Evolutionary conservation across 306 rosid genomes (phyloP).

Genomic region (Citrullus colocynthis): DNA sequence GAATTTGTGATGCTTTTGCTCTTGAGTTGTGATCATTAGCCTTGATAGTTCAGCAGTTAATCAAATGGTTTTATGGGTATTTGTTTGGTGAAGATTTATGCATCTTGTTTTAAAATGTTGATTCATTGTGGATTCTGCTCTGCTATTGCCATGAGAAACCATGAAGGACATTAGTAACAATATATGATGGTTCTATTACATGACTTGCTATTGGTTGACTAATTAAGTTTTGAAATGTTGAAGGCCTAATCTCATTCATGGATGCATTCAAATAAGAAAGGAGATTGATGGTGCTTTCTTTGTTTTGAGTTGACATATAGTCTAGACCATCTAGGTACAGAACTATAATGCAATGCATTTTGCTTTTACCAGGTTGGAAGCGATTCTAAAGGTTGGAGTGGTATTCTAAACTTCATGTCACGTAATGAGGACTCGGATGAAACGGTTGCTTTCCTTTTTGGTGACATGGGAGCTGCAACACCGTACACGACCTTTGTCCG

Average conservation of each 20-base stretch:
- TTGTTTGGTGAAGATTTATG: neutral
- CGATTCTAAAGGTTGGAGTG: conserved; percentile 68
- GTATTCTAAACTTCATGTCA: conserved; percentile 50
- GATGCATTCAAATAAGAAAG: neutral
- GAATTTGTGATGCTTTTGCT: neutral
- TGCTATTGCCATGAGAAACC: neutral
- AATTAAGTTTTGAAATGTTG: neutral
- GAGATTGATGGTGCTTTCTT: neutral
- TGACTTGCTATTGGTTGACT: neutral
- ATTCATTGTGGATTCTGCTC: neutral
- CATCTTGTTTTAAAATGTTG: neutral
- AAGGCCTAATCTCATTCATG: neutral
- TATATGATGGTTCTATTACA: neutral
- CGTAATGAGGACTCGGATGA: conserved; percentile 57
- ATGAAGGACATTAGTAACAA: neutral
- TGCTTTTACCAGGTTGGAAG: conserved; percentile 53
- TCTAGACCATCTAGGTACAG: neutral
- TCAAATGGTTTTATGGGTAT: neutral
- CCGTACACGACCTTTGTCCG: conserved; percentile 67
- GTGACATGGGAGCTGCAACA: conserved; percentile 80
- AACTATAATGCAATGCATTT: neutral
- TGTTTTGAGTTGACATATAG: neutral
- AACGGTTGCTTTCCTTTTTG: conserved; percentile 73
- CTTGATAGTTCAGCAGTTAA: neutral
- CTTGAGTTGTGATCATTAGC: neutral